Evolutionary conservation across 2,329 filamentous ascomycete genomes (phyloP), one percentile per base, ranked within the genome.

Genomic region (Neonectria sp.): DNA sequence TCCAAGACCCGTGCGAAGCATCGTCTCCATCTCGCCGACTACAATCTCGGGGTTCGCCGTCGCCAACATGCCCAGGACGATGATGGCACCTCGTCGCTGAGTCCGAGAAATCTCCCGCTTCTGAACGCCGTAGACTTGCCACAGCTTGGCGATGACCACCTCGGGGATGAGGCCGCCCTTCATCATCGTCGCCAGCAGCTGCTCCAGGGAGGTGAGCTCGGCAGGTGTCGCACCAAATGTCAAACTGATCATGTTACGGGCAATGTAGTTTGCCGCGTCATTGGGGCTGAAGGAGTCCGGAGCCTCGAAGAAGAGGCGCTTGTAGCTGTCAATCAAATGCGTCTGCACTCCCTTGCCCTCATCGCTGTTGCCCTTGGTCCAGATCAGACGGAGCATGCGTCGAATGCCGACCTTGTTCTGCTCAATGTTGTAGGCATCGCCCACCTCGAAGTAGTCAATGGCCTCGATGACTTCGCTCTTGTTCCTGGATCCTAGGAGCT

Each of bases 291-390:
- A 98, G 5, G 91, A 91, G 67, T 95, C 94, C 0, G 96, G 96
- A 0, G 97, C 95, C 77, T 97, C 94, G 75, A 99, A 99, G 82
- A 98, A 99, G 1, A 99, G 89, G 24, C 94, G 91, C 78, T 93
- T 96, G 85, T 99, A 99, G 80, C 94, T 97, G 74, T 99, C 96
- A 72, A 99, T 97, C 33, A 99, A 87, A 81, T 99, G 96, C 2
- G 93, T 93, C 79, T 99, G 97, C 2, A 99, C 95, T 63, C 96
- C 96, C 83, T 98, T 99, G 75, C 97, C 96, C 85, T 99, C 97
- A 76, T 99, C 96, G 75, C 95, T 98, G 82, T 98, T 99, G 74
- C 96, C 95, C 83, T 99, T 99, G 71, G 96, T 99, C 96, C 96
- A 99, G 80, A 99, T 99, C 24, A 99, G 86, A 60, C 95, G 92